A percentile compares a stretch with the other conserved stretches of the same genome.
These are phyloP conservation scores for Thalassiosira mediterranea DNA, from an alignment of 352 stramenopile species.

Conservation along the genomic window DNA sequence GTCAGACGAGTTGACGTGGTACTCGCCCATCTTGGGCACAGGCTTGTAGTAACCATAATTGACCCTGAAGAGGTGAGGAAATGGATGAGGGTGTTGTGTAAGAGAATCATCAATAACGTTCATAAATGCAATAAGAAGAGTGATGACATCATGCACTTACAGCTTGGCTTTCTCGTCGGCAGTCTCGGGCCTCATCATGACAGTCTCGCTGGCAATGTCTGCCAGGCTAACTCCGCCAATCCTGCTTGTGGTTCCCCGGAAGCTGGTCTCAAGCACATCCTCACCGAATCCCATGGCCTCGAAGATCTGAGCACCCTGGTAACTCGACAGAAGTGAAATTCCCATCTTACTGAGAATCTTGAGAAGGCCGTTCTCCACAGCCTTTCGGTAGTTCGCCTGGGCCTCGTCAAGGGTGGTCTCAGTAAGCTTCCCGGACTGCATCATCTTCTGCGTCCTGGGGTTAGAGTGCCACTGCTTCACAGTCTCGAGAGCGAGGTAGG, in stretches of 20 bases:
- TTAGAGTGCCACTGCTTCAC: slow-evolving; percentile 85
- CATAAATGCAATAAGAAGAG: neutral
- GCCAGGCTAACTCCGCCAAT: slow-evolving; percentile 87
- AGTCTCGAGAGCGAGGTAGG: slow-evolving; percentile 87
- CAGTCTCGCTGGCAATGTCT: slow-evolving; percentile 85
- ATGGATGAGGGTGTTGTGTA: neutral
- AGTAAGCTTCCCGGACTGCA: slow-evolving; percentile 74
- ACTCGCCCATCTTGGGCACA: slow-evolving; percentile 83
- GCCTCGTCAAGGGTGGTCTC: slow-evolving; percentile 76
- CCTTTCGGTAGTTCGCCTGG: slow-evolving; percentile 86
- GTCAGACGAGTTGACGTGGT: slow-evolving; percentile 87
- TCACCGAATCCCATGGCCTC: slow-evolving; percentile 92
- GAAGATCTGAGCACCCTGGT: slow-evolving; percentile 96
- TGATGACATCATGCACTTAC: too few species aligned
- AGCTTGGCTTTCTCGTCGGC: slow-evolving; percentile 82
- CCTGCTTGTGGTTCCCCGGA: slow-evolving; percentile 84
- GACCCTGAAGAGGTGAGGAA: slow-evolving; percentile 7
- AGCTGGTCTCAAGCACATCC: slow-evolving; percentile 88
- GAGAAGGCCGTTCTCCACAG: slow-evolving; percentile 86
- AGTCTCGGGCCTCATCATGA: slow-evolving; percentile 75
- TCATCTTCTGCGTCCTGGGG: slow-evolving; percentile 82
- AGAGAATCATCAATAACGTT: neutral
- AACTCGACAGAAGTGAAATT: slow-evolving; percentile 93
- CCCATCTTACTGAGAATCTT: slow-evolving; percentile 96
- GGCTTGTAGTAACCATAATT: slow-evolving; percentile 90